Base-by-base conservation (phyloP, 352 stramenopile species). In the Pythium biforme region DNA sequence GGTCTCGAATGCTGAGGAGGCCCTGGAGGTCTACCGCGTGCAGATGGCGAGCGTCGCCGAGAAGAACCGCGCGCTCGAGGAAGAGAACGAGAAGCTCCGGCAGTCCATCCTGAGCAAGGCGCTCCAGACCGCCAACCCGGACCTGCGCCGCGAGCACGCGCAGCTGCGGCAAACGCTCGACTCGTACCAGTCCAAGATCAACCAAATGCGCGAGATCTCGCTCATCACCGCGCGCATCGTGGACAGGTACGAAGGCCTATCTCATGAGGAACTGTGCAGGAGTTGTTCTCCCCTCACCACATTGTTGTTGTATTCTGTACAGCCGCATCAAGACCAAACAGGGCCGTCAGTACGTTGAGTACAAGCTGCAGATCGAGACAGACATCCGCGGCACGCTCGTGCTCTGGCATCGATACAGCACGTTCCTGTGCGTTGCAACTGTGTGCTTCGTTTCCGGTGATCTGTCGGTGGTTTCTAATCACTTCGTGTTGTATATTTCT, bases 361-460 rank as follows among this genome's bases (percentile, higher is more conserved):
- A 92, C 76, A 92, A 92, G 64, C 75, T 94, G 41, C 81, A 91
- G 66, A 93, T 95, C 60, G 86, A 93, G 70, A 95, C 86, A 68
- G 82, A 93, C 63, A 93, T 89, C 55, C 82, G 83, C 40, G 86
- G 86, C 68, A 95, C 86, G 48, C 74, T 95, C 20, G 81, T 93
- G 62, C 68, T 95, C 6, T 95, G 86, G 86, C 86, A 95, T 77
- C 83, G 86, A 67, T 95, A 95, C 84, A 90, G 79, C 70, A 95
- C 86, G 12, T 95, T 95, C 72, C 70, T 92, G 80, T 92, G 76
- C 54, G 79, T 83, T 4, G 17, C 15, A 20, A 26, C n/a, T 2
- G 19, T 14, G 4, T 19, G 15, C 19, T 49, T 20, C 14, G 22
- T 52, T 20, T 3, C 25, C 23, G 6, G 15, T 48, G 41, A 26